Evolutionary conservation across 805 yeast species (phyloP), one percentile per base, ranked within the genome.

Genomic region (Saturnispora halmiae): DNA sequence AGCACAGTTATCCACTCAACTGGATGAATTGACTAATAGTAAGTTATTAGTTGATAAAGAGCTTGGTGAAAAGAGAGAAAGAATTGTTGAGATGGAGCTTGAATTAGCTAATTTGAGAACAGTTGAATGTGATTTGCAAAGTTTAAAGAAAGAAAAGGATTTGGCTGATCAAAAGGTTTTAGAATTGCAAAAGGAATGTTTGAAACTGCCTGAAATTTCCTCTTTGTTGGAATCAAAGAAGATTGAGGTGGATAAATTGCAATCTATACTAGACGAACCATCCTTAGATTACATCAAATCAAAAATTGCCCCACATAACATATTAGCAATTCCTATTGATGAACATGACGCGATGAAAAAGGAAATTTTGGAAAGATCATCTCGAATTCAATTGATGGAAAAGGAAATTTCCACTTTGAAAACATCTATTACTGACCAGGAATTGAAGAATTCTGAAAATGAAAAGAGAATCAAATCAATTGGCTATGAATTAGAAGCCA

Each of bases 261-360:
- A 43, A 22, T 22, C 27, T 2, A 34, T 31, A 34, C 22, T 41
- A 5, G 41, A 44, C 22, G 26, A 30, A 18, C 36, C 47, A 13
- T 18, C 31, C n/a, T 34, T 42, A 5, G 63, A 54, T 2, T 54
- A 53, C 35, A 43, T 64, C 26, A 43, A 43, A 15, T 47, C 49
- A 10, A 58, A 56, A 31, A 61, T 69, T 4, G 22, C 42, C 6
- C 42, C 37, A 10, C 56, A 48, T 40, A 61, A 63, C 4, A 44
- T 55, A 13, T 51, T 50, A 13, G 46, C 57, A 37, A 42, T 63
- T 22, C 54, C 56, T 15, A 22, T 46, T 7, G 30, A 13, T 22
- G 38, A 34, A 14, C 38, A 28, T 16, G 38, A 33, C 5, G 14
- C 34, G 8, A 28, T 40, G 38, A 28, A 31, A 14, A 6, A 21